Evolutionary conservation across 2,329 filamentous ascomycete genomes (phyloP), one percentile per base, ranked within the genome.

Genomic region (Fusarium sororula): DNA sequence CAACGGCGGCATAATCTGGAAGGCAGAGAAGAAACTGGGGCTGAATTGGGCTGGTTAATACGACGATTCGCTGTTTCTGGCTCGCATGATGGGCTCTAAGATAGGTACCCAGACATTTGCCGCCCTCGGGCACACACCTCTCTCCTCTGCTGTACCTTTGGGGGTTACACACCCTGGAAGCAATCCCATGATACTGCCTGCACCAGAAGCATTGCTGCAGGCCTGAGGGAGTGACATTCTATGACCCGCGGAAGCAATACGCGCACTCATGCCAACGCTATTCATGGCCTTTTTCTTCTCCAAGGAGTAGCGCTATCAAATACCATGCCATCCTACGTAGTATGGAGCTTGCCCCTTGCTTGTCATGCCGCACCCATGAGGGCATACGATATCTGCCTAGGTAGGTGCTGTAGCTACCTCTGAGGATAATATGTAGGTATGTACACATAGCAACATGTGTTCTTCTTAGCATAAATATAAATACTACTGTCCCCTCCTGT

Each of bases 291-390:
- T 37, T 58, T 9, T 58, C 35, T 26, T 50, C 9, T 60, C 42
- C 28, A 59, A 70, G 76, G 74, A 47, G 76, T 77, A 63, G 55
- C 41, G 54, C 51, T 78, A 78, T 78, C 74, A 77, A 64, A 67
- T 60, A 12, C 39, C 37, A 67, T 57, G 39, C 54, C 60, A 73
- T 76, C 45, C 59, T 47, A 50, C 62, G 39, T 45, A 44, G 38
- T 32, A 32, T 30, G 51, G 51, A 18, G n/a, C 20, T 47, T 53
- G 17, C 47, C 53, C 53, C 26, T 69, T 30, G 51, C 51, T 55
- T 59, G 69, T 63, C 69, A 68, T 71, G 67, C 50, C 66, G 64
- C 63, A 63, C 59, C 71, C 67, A 74, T 74, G 72, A 74, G 72
- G 59, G 59, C 72, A 68, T 68, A 59, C 63, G 56, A 61, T 70